Base-by-base conservation (phyloP, 2,329 filamentous ascomycete species). In the Cadophora sp. region DNA sequence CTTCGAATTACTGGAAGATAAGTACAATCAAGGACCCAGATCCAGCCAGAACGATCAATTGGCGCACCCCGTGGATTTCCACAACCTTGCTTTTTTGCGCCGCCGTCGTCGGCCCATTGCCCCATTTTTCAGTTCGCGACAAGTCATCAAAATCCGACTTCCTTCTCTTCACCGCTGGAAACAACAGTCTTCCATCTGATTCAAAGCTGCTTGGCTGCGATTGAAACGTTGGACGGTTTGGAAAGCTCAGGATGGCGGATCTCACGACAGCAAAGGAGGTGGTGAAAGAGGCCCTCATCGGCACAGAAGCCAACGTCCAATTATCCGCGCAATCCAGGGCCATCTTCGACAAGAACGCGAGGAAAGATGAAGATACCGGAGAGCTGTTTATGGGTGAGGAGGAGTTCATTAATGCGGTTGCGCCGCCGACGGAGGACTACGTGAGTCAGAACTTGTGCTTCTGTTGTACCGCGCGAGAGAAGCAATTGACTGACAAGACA, bases 331-430 rank as follows among this genome's bases (percentile, higher is more conserved):
- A 94, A 79, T 90, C 91, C 72, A 92, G 90, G 81, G 84, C 89
- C 67, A 89, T 89, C 71, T 99, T 98, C 81, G 81, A 89, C 75
- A 87, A 87, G 77, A 85, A 94, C 83, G 93, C 96, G 50, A 82
- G 86, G 77, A 91, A 91, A 79, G 93, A 97, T 77, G 84, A 90
- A 69, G 85, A 89, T 74, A 86, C 89, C 11, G 94, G 92, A 68
- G 93, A 97, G 76, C 84, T 89, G 66, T 93, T 87, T 78, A 92
- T 99, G 87, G 89, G 87, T 56, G 88, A 91, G 70, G 88, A 94
- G n/a, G 88, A 97, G 79, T 99, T 99, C 80, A 89, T 97, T 76
- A 86, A 94, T 77, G 95, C 95, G 31, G 89, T 99, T 82, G 94
- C 93, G 74, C 96, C 96, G 5, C 86, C 87, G 59, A 85, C 89